Conservation (phyloP, 139 green algal genomes). For the Picochlorum sp. region DNA sequence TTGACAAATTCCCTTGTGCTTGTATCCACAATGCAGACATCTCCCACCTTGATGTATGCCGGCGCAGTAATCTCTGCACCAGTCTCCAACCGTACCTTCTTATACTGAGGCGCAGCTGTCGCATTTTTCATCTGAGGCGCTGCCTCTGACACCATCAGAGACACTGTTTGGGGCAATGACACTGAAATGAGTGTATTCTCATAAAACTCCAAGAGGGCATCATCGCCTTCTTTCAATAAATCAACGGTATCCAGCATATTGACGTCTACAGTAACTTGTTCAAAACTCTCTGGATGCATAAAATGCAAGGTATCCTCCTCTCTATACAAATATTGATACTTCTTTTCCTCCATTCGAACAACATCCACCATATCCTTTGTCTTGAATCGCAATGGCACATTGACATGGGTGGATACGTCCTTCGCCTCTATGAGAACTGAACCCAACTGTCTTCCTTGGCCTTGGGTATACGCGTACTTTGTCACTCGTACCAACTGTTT, state of each 20-base stretch:
- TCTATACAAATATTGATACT: conserved; percentile 30
- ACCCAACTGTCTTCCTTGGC: conserved; percentile 32
- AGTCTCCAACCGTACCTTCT: conserved; percentile 15
- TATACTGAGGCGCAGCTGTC: conserved; percentile 23
- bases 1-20: conserved; percentile 30
- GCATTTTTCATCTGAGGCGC: conserved; percentile 25
- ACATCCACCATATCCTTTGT: conserved; percentile 37
- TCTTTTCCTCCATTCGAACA: conserved; percentile 25
- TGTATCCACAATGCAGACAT: conserved; percentile 35
- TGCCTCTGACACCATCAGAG: conserved; percentile 12
- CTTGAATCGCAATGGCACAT: conserved; percentile 20
- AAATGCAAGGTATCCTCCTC: conserved; percentile 30
- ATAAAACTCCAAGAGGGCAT: neutral
- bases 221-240: neutral
- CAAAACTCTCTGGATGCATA: conserved; percentile 33
- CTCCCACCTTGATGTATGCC: conserved; percentile 22
- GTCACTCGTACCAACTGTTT: conserved; percentile 29
- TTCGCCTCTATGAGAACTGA: conserved; percentile 42
- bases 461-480: conserved; percentile 23
- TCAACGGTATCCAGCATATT: neutral
- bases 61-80: conserved; percentile 28
- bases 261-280: conserved; percentile 19
- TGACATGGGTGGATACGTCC: conserved; percentile 27
- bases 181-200: neutral
- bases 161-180: conserved; percentile 6